Base-by-base conservation (phyloP, 1,284 basidiomycete genomes). In the Veloporphyrellus conicus region DNA sequence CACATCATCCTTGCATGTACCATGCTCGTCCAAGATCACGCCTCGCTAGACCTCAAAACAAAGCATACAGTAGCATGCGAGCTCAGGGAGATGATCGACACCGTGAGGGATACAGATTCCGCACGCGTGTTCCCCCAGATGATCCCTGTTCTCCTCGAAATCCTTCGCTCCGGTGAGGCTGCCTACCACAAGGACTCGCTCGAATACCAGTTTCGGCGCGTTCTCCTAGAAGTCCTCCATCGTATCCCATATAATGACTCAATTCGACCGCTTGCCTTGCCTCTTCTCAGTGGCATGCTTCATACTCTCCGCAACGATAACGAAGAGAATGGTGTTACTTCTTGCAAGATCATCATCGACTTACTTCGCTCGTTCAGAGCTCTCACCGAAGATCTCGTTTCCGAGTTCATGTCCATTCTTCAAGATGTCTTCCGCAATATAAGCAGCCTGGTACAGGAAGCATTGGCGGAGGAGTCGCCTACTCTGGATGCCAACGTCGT, bases 291-390 rank as follows among this genome's bases (percentile, higher is more conserved):
- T 41, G 79, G 79, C 40, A 78, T 97, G 79, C 77, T 98, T 45
- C 77, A 88, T 55, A 74, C 94, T 35, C 76, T 99, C 35, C 86
- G 88, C 41, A 75, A 83, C 54, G 97, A 99, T 73, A 98, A 96
- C 63, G 96, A 99, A 70, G 96, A 99, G 62, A 96, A 94, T 62
- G 96, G 90, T 2, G 79, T 88, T 27, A 78, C 87, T 3, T 91
- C 87, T 47, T 91, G 95, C 77, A 99, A 99, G 71, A 88, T 87
- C 49, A 80, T 96, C 60, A 86, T 93, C 52, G 96, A 99, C 68
- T 68, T 87, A 25, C 73, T 82, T 53, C 82, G 88, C 37, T 75
- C 75, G 19, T 84, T 82, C 60, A 76, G 86, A 63, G 72, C 79
- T n/a, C 72, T 90, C 47, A 81, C 85, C 10, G 92, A 93, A 58